phyloP scores from a whole-genome alignment of 108 stramenopile genomes.

The Skeletonema menzelii region DNA sequence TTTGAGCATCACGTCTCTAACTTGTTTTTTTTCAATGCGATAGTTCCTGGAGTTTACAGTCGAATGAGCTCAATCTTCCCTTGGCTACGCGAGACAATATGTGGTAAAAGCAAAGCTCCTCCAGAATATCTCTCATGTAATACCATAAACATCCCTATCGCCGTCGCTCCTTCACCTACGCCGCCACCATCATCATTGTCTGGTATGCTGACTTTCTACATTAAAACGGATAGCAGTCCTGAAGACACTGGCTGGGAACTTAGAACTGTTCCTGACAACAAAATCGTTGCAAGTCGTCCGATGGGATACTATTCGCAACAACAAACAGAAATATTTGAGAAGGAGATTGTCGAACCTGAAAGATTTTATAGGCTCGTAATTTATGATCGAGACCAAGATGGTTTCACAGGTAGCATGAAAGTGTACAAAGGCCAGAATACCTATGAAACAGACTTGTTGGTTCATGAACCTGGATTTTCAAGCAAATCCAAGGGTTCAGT shows the following conservation, averaged over 20 bases:
- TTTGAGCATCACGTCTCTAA: neutral
- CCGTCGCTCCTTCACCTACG: constrained; percentile 12
- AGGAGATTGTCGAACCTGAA: constrained; percentile 29
- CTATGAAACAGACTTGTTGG: constrained; percentile 4
- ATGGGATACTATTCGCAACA: constrained; percentile 20
- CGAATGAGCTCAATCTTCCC: constrained; percentile 21
- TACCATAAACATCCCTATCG: neutral
- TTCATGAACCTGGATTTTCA: constrained; percentile 29
- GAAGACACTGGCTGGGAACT: constrained; percentile 34
- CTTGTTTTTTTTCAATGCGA: neutral
- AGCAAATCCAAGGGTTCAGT: constrained; percentile 5
- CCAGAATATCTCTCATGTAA: constrained; percentile 24
- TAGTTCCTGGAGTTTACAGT: constrained; percentile 36
- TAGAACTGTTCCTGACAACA: constrained; percentile 5
- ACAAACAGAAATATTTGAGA: constrained; percentile 12
- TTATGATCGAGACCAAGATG: constrained; percentile 22
- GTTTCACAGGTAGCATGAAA: constrained; percentile 24
- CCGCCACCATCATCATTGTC: constrained; percentile 6
- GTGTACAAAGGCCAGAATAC: constrained; percentile 21
- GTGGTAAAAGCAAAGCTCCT: constrained; percentile 18
- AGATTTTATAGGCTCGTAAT: constrained; percentile 26
- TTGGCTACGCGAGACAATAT: constrained; percentile 24
- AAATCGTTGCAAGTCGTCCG: constrained; percentile 10
- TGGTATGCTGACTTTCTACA: constrained; percentile 22
- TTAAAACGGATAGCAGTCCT: constrained; percentile 23